A percentile compares a stretch with the other conserved stretches of the same genome.
Evolutionary conservation across 2,329 filamentous ascomycete genomes (phyloP).

Genomic region (Colletotrichum cordylinicola): DNA sequence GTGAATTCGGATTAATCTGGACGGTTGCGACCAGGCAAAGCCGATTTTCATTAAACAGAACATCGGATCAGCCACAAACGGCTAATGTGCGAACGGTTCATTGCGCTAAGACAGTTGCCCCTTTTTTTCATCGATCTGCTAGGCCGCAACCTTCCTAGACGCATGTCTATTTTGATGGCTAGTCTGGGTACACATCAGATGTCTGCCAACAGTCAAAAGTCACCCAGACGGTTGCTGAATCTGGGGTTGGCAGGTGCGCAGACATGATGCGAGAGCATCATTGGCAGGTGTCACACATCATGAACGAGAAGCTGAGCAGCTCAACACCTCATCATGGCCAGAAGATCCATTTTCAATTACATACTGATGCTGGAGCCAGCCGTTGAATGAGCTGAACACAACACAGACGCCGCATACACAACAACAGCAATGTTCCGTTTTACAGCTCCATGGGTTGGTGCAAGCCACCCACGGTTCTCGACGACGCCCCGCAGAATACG

Average conservation of each 20-base stretch:
- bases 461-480: neutral
- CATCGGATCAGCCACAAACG: neutral
- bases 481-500: neutral
- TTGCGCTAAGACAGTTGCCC: neutral
- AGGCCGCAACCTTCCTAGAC: neutral
- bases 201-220: neutral
- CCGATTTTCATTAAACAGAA: neutral
- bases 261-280: neutral
- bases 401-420: neutral
- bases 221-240: neutral
- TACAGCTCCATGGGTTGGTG: neutral
- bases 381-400: neutral
- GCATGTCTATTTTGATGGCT: neutral
- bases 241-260: neutral
- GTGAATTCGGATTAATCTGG: neutral
- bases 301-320: neutral
- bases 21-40: neutral
- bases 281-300: neutral
- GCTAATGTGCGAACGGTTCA: neutral
- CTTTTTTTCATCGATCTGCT: neutral
- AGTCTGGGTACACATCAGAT: neutral
- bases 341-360: neutral
- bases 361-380: neutral
- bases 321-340: neutral
- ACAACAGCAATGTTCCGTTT: neutral